These are phyloP conservation scores for Cladobotryum mycophilum DNA, from an alignment of 2,329 filamentous ascomycete genomes.

Conservation along the genomic window DNA sequence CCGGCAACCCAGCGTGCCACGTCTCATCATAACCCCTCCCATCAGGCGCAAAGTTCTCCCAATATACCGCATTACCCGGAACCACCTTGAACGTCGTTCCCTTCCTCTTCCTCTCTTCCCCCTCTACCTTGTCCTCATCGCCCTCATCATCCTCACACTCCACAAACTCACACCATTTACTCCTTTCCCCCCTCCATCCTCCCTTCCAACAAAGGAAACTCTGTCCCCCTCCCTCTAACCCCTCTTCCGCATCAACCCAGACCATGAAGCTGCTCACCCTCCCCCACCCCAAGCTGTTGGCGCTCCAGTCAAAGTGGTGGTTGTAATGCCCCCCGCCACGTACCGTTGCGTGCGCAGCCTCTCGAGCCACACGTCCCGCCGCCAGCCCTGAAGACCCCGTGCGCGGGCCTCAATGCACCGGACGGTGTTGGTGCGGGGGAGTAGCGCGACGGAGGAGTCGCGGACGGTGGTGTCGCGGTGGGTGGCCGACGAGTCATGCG, in stretches of 20 bases:
- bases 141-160: conserved; percentile 31
- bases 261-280: conserved; percentile 50
- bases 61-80: conserved; percentile 50
- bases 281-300: conserved; percentile 37
- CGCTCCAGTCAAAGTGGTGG: conserved; percentile 51
- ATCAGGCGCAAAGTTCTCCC: conserved; percentile 51
- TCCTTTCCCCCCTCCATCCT: conserved; percentile 19
- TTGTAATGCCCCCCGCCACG: conserved; percentile 39
- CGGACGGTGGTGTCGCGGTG: conserved; percentile 39
- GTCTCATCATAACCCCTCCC: conserved; percentile 47
- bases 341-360: conserved; percentile 47
- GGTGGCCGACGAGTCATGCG: conserved; percentile 37
- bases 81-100: conserved; percentile 42
- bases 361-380: conserved; percentile 47
- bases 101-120: conserved; percentile 10
- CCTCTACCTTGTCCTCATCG: conserved; percentile 7
- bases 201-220: conserved; percentile 40
- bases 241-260: conserved; percentile 38
- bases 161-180: conserved; percentile 42
- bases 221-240: conserved; percentile 43
- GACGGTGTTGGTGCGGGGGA: conserved; percentile 40
- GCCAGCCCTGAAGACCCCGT: conserved; percentile 45
- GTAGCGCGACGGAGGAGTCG: conserved; percentile 46
- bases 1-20: conserved; percentile 49
- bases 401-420: conserved; percentile 44